A percentile compares a stretch with the other conserved stretches of the same genome.
Conservation (phyloP, 495 filamentous ascomycete species). For the Hypoxylon fragiforme region DNA sequence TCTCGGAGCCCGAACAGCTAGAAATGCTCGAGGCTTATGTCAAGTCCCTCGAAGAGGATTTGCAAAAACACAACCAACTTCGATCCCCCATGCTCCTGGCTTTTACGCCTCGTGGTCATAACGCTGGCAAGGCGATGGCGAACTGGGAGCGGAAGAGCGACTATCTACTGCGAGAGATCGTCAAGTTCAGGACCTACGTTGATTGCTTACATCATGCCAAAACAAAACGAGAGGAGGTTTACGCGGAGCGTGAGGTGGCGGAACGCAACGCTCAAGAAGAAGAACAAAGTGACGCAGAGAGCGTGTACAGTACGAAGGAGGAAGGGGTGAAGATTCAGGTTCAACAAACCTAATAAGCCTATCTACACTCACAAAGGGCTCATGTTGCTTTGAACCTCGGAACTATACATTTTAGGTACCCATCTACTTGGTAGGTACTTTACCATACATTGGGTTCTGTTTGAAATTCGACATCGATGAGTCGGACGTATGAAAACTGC, state of each 20-base stretch:
- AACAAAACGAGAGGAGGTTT: conserved; percentile 48
- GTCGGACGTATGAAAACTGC: no score
- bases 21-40: conserved; percentile 76
- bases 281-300: conserved; percentile 35
- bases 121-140: conserved; percentile 77
- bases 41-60: conserved; percentile 79
- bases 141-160: conserved; percentile 97
- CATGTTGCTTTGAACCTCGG: no score
- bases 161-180: conserved; percentile 90
- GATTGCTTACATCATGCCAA: conserved; percentile 66
- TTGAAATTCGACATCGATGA: no score
- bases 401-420: no score
- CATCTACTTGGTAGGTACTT: no score
- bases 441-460: no score
- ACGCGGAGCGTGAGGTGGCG: conserved; percentile 51
- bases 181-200: conserved; percentile 94
- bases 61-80: conserved; percentile 84
- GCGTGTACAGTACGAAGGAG: conserved; percentile 11
- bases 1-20: conserved; percentile 81
- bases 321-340: conserved; percentile 9
- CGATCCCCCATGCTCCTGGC: conserved; percentile 82
- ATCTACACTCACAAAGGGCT: no score
- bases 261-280: conserved; percentile 43
- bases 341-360: conserved; percentile 7
- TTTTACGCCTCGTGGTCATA: conserved; percentile 85